Evolutionary conservation across 106 monocot genomes (phyloP).

Genomic region (Agapanthus africanus): DNA sequence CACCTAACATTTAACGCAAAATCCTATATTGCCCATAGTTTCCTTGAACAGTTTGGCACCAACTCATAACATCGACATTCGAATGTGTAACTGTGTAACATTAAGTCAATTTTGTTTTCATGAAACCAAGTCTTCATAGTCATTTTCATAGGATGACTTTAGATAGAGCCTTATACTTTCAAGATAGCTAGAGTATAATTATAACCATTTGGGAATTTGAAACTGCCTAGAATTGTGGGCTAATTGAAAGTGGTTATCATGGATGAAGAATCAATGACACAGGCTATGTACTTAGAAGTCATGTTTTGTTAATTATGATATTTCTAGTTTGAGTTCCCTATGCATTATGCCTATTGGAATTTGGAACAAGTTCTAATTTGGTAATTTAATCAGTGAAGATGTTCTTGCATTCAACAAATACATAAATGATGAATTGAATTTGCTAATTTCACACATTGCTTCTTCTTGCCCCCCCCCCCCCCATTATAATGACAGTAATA

Average conservation of each 20-base stretch:
- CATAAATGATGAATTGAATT: not conserved
- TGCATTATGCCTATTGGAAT: no score
- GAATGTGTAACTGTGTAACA: no score
- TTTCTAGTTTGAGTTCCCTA: no score
- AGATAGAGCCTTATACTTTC: not conserved
- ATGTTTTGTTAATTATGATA: no score
- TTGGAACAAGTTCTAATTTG: no score
- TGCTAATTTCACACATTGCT: not conserved
- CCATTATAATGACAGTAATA: constrained; percentile 1
- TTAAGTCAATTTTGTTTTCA: no score
- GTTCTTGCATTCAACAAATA: not conserved
- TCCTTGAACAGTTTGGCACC: not conserved
- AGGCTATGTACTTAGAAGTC: no score
- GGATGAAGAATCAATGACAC: no score
- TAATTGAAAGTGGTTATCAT: no score
- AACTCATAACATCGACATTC: not conserved
- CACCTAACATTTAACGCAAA: not conserved
- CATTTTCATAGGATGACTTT: not conserved
- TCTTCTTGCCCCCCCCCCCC: not conserved
- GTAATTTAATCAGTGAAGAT: not conserved
- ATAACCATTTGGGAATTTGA: no score
- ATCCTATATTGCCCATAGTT: not conserved
- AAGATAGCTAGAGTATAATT: no score
- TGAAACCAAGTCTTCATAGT: not conserved
- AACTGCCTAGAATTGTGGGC: no score